phyloP scores from a whole-genome alignment of 495 filamentous ascomycete genomes.

The Aspergillus homomorphus region DNA sequence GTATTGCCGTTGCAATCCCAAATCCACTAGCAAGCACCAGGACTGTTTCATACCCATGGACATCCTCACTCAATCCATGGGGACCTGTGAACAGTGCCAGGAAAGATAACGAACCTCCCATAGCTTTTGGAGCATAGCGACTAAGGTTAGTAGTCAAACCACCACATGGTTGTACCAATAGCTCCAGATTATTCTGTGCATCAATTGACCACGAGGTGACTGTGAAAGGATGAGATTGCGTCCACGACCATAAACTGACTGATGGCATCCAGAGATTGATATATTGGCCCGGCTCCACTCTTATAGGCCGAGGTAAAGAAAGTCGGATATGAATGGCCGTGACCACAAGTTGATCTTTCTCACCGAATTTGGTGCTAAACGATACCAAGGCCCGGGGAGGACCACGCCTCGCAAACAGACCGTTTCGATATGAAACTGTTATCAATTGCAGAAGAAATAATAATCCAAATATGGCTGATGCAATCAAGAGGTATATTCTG shows the following conservation, averaged over 20 bases:
- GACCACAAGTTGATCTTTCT: slow-evolving; percentile 11
- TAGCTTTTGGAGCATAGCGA: neutral
- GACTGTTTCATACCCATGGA: slow-evolving; percentile 28
- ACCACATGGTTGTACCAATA: slow-evolving; percentile 22
- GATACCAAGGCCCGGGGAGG: slow-evolving; percentile 20
- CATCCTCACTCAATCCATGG: slow-evolving; percentile 21
- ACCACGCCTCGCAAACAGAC: too few species aligned
- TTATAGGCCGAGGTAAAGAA: slow-evolving; percentile 22
- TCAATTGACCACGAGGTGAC: slow-evolving; percentile 33
- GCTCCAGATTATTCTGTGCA: slow-evolving; percentile 25
- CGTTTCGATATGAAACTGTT: slow-evolving; percentile 21
- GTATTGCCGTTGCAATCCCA: too few species aligned
- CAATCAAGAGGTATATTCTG: slow-evolving; percentile 29
- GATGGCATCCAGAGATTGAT: slow-evolving; percentile 38
- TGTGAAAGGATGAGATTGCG: slow-evolving; percentile 39
- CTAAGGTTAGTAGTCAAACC: slow-evolving; percentile 17
- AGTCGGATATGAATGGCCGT: slow-evolving; percentile 22
- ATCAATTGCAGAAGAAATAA: slow-evolving; percentile 19
- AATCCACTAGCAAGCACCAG: slow-evolving; percentile 28
- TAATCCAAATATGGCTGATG: slow-evolving; percentile 22
- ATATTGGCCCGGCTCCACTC: slow-evolving; percentile 36
- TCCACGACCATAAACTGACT: slow-evolving; percentile 30
- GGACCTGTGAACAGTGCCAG: slow-evolving; percentile 28
- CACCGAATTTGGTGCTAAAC: slow-evolving; percentile 13
- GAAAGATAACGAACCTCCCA: slow-evolving; percentile 15